These are phyloP conservation scores for Suhomyces coccinellae DNA, from an alignment of 1,139 yeast genomes.

Conservation along the genomic window DNA sequence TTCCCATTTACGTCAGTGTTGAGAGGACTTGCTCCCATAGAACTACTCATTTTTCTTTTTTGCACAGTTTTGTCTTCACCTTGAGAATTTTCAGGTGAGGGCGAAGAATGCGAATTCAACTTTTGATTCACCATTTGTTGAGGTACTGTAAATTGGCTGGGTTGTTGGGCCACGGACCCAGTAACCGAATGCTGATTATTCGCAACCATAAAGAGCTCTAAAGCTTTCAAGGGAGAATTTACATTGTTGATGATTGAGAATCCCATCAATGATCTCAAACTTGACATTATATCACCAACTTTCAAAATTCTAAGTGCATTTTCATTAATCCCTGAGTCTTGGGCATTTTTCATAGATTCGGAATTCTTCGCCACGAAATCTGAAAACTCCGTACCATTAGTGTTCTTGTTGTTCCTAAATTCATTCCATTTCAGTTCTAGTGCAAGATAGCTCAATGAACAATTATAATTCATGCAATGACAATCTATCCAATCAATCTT, in stretches of 20 bases:
- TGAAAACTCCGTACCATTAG: slow-evolving; percentile 23
- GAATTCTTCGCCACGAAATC: slow-evolving; percentile 24
- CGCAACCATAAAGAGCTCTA: slow-evolving; percentile 48
- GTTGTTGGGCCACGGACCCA: slow-evolving; percentile 9
- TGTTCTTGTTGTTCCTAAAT: slow-evolving; percentile 8
- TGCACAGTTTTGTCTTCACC: slow-evolving; percentile 17
- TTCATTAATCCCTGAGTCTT: slow-evolving; percentile 61
- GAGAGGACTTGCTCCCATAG: slow-evolving; percentile 14
- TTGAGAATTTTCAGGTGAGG: slow-evolving; percentile 12
- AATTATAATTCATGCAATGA: slow-evolving; percentile 38
- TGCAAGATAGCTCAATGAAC: slow-evolving; percentile 26
- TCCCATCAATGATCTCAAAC: slow-evolving; percentile 62
- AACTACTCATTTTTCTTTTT: slow-evolving; percentile 17
- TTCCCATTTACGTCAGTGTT: slow-evolving; percentile 8
- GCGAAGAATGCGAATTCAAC: slow-evolving; percentile 8
- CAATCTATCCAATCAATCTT: slow-evolving; percentile 74
- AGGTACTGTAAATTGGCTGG: slow-evolving; percentile 10
- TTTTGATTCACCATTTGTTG: slow-evolving; percentile 6
- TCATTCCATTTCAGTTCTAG: slow-evolving; percentile 29
- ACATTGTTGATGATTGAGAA: slow-evolving; percentile 48
- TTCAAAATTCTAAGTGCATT: slow-evolving; percentile 69
- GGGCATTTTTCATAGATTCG: slow-evolving; percentile 26
- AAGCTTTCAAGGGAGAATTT: slow-evolving; percentile 57
- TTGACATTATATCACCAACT: slow-evolving; percentile 74
- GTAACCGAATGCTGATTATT: slow-evolving; percentile 8